These are phyloP conservation scores for Dittrichia graveolens DNA, from an alignment of 129 eudicot genomes.

Conservation along the genomic window DNA sequence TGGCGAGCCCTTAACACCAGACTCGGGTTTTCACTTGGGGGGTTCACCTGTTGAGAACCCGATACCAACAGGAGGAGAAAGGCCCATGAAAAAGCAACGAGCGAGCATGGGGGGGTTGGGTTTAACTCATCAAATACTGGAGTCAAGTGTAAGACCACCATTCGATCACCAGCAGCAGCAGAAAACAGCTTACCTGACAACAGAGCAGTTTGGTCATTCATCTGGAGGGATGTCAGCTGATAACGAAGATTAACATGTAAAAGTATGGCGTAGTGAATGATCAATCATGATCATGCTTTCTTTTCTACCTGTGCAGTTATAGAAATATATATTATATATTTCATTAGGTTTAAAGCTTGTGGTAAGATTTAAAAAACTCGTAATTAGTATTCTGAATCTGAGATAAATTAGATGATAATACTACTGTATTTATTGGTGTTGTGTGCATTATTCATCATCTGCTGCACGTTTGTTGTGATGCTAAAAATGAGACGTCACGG, in stretches of 20 bases:
- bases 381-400: conserved; percentile 3
- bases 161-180: conserved; percentile 39
- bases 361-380: conserved; percentile 16
- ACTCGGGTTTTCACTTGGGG: conserved; percentile 45
- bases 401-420: conserved; percentile 25
- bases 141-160: conserved; percentile 57
- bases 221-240: conserved; percentile 34
- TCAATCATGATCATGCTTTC: conserved; percentile 10
- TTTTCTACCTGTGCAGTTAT: conserved; percentile 42
- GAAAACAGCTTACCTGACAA: conserved; percentile 25
- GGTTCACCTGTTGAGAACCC: conserved; percentile 36
- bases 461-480: background rate
- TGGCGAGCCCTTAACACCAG: conserved; percentile 69
- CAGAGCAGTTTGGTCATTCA: conserved; percentile 48
- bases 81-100: conserved; percentile 56
- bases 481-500: background rate
- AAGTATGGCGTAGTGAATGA: background rate
- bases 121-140: conserved; percentile 48
- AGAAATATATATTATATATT: conserved; percentile 29
- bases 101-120: conserved; percentile 27
- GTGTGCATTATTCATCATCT: background rate
- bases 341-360: conserved; percentile 29
- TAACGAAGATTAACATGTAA: conserved; percentile 42
- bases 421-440: conserved; percentile 32
- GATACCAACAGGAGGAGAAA: conserved; percentile 22